phyloP scores from a whole-genome alignment of 805 yeast genomes.

The Candida krabiensis region DNA sequence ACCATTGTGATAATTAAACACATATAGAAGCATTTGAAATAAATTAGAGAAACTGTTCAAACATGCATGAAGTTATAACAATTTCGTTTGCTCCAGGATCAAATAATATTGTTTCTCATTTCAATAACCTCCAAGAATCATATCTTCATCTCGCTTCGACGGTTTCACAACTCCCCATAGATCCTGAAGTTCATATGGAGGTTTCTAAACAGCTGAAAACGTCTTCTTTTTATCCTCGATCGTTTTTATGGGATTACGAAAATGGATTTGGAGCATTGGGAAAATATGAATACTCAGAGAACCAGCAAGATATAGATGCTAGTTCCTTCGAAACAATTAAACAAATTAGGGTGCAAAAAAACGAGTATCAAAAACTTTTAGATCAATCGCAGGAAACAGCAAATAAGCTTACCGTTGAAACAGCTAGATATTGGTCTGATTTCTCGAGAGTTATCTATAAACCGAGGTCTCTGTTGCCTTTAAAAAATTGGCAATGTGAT shows the following conservation, averaged over 20 bases:
- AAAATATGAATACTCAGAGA: slow-evolving; percentile 46
- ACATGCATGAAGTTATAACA: slow-evolving; percentile 74
- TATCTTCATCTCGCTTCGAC: slow-evolving; percentile 53
- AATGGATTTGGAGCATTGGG: slow-evolving; percentile 76
- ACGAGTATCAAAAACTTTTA: slow-evolving; percentile 62
- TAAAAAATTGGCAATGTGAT: slow-evolving; percentile 62
- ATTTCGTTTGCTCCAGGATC: slow-evolving; percentile 71
- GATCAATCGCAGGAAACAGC: slow-evolving; percentile 44
- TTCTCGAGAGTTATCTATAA: slow-evolving; percentile 65
- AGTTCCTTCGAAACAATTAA: slow-evolving; percentile 13
- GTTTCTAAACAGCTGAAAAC: slow-evolving; percentile 43
- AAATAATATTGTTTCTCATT: slow-evolving; percentile 76
- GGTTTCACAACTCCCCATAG: slow-evolving; percentile 29
- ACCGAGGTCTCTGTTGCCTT: slow-evolving; percentile 55
- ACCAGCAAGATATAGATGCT: slow-evolving; percentile 18
- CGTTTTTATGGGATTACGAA: slow-evolving; percentile 74
- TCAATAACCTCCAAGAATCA: slow-evolving; percentile 76
- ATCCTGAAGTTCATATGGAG: slow-evolving; percentile 48
- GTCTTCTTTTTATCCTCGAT: slow-evolving; percentile 76
- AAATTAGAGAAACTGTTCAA: too few species aligned
- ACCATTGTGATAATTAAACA: too few species aligned
- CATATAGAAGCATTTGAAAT: too few species aligned
- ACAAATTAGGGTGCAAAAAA: slow-evolving; percentile 41
- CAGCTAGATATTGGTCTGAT: slow-evolving; percentile 77
- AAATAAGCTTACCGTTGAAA: slow-evolving; percentile 37